Conservation (phyloP, 805 yeast genomes). For the Aciculoconidium aculeatum region DNA sequence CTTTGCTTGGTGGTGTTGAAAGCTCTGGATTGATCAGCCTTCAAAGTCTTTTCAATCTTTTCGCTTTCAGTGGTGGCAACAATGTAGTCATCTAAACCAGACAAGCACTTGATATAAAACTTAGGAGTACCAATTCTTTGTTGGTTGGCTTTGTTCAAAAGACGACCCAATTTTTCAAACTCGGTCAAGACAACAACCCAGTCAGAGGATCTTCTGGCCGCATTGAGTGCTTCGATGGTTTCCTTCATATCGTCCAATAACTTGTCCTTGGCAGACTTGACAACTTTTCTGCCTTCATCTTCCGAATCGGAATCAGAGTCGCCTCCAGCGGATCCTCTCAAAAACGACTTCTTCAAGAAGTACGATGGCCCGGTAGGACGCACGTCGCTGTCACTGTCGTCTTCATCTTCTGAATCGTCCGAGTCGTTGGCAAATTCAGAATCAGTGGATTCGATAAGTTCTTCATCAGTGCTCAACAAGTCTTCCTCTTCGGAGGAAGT, state of each 20-base stretch:
- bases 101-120: constrained; percentile 61
- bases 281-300: constrained; percentile 75
- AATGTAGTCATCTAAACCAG: constrained; percentile 66
- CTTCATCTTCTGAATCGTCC: constrained; percentile 31
- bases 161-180: constrained; percentile 71
- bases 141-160: constrained; percentile 64
- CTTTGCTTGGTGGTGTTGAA: constrained; percentile 86
- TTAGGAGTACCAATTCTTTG: constrained; percentile 72
- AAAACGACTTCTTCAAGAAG: constrained; percentile 46
- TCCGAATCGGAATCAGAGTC: constrained; percentile 45
- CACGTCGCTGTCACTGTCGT: constrained; percentile 14
- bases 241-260: constrained; percentile 79
- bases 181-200: constrained; percentile 74
- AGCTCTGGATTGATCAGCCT: constrained; percentile 78
- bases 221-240: constrained; percentile 60
- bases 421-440: constrained; percentile 46
- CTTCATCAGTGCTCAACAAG: constrained; percentile 50
- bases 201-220: constrained; percentile 62
- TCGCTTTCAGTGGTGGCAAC: constrained; percentile 43
- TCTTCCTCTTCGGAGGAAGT: constrained; percentile 50
- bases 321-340: constrained; percentile 32
- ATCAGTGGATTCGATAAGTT: constrained; percentile 47
- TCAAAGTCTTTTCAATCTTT: constrained; percentile 63
- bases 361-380: constrained; percentile 46
- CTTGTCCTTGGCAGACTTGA: constrained; percentile 91